Evolutionary conservation across 441 rosid genomes (phyloP), one percentile per base, ranked within the genome.

Genomic region (Brassica hybrid): DNA sequence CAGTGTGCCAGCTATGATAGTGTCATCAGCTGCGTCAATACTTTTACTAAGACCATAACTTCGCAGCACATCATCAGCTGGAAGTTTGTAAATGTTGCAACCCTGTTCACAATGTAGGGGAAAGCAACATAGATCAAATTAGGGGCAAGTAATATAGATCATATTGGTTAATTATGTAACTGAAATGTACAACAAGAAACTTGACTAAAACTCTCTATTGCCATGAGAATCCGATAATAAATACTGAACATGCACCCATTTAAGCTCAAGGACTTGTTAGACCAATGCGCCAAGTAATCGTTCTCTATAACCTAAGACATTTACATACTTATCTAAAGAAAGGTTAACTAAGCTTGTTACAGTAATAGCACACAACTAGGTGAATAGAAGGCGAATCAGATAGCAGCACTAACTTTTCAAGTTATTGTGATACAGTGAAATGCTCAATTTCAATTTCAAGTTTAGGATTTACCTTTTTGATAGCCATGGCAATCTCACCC

Each of bases 401-500:
- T 58, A 58, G 66, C 67, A 58, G 50, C 3, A 36, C 1, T 66
- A 71, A 19, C 21, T n/a, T 21, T 70, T 57, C 43, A 43, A 69
- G 67, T 56, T 10, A 30, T 3, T 27, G 25, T 58, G 11, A 36
- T 16, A 67, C 14, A 76, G 66, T 54, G 25, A 18, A 64, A 41
- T 30, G 60, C 52, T 71, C 41, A 21, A 18, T 56, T 58, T 25
- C 27, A 25, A 25, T 30, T 34, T 34, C 19, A 45, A 69, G 68
- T 57, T 10, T 32, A 58, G 23, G 48, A 79, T 59, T 74, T 83
- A 91, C 99, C 98, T 89, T 96, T 86, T 84, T 86, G 81, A 96
- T 85, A 85, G 91, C 90, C 98, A 92, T 88, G 74, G 97, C 98
- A 79, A 91, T 86, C 89, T 96, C 99, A 67, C 97, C 99, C 94